These are phyloP conservation scores for Pisolithus sp. DNA, from an alignment of 768 basidiomycete species.

Conservation along the genomic window DNA sequence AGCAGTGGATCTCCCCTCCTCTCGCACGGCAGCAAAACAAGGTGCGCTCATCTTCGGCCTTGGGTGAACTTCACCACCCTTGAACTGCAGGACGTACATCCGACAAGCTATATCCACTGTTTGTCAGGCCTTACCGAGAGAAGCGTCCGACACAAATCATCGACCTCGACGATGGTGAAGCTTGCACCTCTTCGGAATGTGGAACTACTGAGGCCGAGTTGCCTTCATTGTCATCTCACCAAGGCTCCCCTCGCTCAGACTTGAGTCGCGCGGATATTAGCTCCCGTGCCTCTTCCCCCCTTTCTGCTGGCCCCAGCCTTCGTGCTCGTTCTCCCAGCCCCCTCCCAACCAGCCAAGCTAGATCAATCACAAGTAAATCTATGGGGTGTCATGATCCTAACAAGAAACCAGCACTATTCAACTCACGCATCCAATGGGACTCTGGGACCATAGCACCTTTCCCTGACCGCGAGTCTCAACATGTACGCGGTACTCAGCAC, in stretches of 20 bases:
- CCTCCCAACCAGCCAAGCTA: conserved; percentile 6
- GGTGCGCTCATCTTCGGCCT: conserved; percentile 11
- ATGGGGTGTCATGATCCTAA: not conserved
- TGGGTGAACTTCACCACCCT: not conserved
- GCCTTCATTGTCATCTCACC: conserved; percentile 3
- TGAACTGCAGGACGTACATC: conserved; percentile 11
- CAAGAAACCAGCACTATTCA: conserved; percentile 1
- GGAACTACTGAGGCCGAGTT: conserved; percentile 13
- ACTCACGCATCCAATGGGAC: conserved; percentile 2
- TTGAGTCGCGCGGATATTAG: conserved; percentile 1
- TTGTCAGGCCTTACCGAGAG: conserved; percentile 10
- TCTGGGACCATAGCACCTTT: conserved; percentile 31
- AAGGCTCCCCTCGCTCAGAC: conserved; percentile 9
- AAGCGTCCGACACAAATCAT: conserved; percentile 1
- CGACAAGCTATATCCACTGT: conserved; percentile 20
- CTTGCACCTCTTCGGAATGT: conserved; percentile 10
- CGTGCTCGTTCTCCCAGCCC: not conserved
- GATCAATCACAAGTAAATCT: not conserved
- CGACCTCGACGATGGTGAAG: conserved; percentile 12
- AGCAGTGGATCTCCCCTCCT: not conserved
- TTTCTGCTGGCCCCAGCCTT: not conserved
- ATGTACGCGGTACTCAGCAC: conserved; percentile 55
- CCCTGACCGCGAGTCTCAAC: conserved; percentile 48
- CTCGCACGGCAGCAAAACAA: conserved; percentile 6
- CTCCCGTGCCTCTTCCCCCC: conserved; percentile 2